phyloP scores from a whole-genome alignment of 805 yeast genomes.

The Lachancea quebecensis region DNA sequence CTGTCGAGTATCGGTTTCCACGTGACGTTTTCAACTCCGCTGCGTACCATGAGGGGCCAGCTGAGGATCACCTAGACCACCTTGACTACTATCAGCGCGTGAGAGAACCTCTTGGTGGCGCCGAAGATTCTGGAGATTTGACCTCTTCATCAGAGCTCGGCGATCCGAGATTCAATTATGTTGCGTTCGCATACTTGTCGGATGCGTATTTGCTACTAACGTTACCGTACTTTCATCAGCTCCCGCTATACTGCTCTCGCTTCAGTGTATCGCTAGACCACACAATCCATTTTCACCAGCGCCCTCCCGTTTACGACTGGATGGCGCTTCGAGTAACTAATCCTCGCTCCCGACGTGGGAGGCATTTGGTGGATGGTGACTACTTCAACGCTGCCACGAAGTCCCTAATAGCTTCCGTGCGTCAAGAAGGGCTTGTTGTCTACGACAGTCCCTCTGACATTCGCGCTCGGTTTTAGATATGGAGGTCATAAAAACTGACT shows the following conservation, averaged over 20 bases:
- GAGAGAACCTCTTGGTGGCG: slow-evolving; percentile 4
- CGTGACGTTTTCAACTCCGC: slow-evolving; percentile 24
- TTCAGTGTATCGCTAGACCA: slow-evolving; percentile 62
- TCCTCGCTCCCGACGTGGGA: slow-evolving; percentile 43
- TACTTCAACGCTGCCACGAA: slow-evolving; percentile 43
- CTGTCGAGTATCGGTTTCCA: slow-evolving; percentile 32
- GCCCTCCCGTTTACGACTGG: slow-evolving; percentile 42
- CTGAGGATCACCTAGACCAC: not conserved
- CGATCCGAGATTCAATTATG: slow-evolving; percentile 40
- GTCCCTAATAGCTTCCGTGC: slow-evolving; percentile 48
- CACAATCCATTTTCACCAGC: slow-evolving; percentile 54
- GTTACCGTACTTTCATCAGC: slow-evolving; percentile 44
- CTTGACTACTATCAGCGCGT: slow-evolving; percentile 26
- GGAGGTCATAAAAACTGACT: too few relatives aligned
- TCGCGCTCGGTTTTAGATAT: slow-evolving; percentile 15
- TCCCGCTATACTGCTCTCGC: slow-evolving; percentile 39
- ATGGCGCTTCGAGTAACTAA: slow-evolving; percentile 43
- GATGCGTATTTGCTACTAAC: slow-evolving; percentile 51
- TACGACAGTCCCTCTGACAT: slow-evolving; percentile 17
- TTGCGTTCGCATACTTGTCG: slow-evolving; percentile 51
- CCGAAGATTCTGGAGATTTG: not conserved
- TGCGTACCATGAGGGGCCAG: slow-evolving; percentile 10
- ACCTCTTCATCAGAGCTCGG: slow-evolving; percentile 14
- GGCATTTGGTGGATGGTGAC: slow-evolving; percentile 53
- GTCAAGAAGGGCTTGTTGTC: slow-evolving; percentile 55